Percentiles rank a stretch among this genome's conserved stretches.
phyloP scores from a whole-genome alignment of 148 eudicot genomes.

The Bassia scoparia region DNA sequence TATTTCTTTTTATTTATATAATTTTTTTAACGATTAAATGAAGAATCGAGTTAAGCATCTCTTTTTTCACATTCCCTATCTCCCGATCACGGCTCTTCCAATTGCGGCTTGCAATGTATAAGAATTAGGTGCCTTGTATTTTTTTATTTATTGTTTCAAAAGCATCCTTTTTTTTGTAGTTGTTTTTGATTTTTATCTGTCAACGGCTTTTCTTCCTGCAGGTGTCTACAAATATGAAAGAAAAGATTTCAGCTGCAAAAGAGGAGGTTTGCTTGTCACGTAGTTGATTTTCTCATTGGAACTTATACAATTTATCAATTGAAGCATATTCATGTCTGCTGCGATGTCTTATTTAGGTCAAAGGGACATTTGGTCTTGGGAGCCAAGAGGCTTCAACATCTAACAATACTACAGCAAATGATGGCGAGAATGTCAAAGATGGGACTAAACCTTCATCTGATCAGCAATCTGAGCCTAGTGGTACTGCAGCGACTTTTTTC shows the following conservation, averaged over 20 bases:
- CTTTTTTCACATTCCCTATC: neutral
- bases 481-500: too few species aligned
- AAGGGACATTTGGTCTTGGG: too few species aligned
- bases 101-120: neutral
- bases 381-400: too few species aligned
- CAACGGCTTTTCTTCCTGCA: conserved; percentile 23
- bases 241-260: conserved; percentile 73
- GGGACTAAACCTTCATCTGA: too few species aligned
- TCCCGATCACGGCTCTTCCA: neutral
- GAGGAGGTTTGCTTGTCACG: conserved; percentile 56
- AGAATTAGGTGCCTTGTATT: neutral
- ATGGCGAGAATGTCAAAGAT: too few species aligned
- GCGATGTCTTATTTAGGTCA: conserved; percentile 43
- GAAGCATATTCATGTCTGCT: conserved; percentile 4
- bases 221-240: conserved; percentile 79
- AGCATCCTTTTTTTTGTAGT: neutral
- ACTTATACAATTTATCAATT: neutral
- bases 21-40: neutral
- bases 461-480: too few species aligned
- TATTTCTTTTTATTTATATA: neutral
- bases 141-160: neutral
- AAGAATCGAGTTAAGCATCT: neutral
- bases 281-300: neutral
- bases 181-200: neutral
- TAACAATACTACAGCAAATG: too few species aligned